These are phyloP conservation scores for Kalanchoe fedtschenkoi DNA, from an alignment of 164 flowering plant species.

Conservation along the genomic window DNA sequence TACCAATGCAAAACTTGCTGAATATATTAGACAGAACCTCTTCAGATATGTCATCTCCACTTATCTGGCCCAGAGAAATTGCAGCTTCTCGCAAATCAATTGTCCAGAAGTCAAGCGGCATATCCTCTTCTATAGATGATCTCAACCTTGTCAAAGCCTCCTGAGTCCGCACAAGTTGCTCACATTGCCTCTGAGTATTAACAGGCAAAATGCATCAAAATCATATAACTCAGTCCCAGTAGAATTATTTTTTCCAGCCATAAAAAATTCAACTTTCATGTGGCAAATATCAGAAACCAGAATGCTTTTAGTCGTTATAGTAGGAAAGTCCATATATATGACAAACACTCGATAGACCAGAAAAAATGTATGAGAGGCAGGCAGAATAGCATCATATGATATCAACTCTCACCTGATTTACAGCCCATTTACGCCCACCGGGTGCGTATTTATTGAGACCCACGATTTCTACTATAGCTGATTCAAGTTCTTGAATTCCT, in stretches of 20 bases:
- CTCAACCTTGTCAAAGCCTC: constrained; percentile 67
- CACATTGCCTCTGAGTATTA: constrained; percentile 70
- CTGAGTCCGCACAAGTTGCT: constrained; percentile 75
- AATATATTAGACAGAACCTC: constrained; percentile 84
- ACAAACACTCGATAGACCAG: not conserved
- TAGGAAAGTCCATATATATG: not conserved
- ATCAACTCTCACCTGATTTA: constrained; percentile 63
- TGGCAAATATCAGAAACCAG: not conserved
- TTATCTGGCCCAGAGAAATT: constrained; percentile 76
- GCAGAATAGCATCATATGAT: not conserved
- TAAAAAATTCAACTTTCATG: too few species aligned
- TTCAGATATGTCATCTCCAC: constrained; percentile 90
- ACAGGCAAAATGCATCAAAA: constrained; percentile 4
- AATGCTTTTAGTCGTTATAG: not conserved
- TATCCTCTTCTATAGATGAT: constrained; percentile 56
- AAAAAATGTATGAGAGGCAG: not conserved
- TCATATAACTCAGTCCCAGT: too few species aligned
- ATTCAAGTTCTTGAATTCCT: constrained; percentile 66
- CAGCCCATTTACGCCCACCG: constrained; percentile 80
- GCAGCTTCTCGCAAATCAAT: constrained; percentile 89
- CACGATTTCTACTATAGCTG: constrained; percentile 50
- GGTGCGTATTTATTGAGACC: constrained; percentile 55
- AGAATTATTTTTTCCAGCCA: too few species aligned
- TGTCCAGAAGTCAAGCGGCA: constrained; percentile 93
- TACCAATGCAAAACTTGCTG: constrained; percentile 87